Evolutionary conservation across 2,329 filamentous ascomycete genomes (phyloP).

Genomic region (Fonsecaea monophora): DNA sequence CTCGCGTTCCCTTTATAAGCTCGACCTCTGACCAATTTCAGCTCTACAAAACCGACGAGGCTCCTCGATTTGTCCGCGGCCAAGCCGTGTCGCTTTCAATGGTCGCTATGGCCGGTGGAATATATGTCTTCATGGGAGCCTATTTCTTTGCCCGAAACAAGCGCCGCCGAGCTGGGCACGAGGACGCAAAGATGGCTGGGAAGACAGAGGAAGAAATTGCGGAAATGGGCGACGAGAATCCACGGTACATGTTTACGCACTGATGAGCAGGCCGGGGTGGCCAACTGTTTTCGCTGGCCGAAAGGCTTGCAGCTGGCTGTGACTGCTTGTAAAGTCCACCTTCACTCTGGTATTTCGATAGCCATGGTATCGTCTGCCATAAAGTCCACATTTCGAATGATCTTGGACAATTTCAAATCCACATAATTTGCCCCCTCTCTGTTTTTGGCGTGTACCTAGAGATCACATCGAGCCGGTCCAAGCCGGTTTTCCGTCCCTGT

Average conservation of each 20-base stretch:
- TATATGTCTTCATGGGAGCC: slow-evolving; percentile 64
- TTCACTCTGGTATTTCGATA: not conserved
- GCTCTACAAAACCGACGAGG: slow-evolving; percentile 54
- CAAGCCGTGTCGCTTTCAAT: slow-evolving; percentile 67
- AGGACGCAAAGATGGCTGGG: slow-evolving; percentile 49
- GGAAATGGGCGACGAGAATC: slow-evolving; percentile 53
- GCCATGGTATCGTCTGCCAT: not conserved
- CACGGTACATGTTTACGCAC: slow-evolving; percentile 47
- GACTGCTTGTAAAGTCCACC: not conserved
- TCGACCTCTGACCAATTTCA: slow-evolving; percentile 16
- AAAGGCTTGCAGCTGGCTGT: not conserved
- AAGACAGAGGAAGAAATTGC: slow-evolving; percentile 52
- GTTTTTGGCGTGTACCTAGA: not conserved
- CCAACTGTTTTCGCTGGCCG: not conserved
- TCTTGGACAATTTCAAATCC: not conserved
- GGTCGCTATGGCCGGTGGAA: slow-evolving; percentile 60
- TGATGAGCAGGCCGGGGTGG: slow-evolving; percentile 37
- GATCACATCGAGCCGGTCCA: not conserved
- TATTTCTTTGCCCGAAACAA: slow-evolving; percentile 60
- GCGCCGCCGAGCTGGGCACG: slow-evolving; percentile 44
- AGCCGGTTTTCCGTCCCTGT: slow-evolving; percentile 2
- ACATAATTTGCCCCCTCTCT: not conserved
- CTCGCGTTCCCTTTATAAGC: not conserved
- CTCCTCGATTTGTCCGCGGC: slow-evolving; percentile 65
- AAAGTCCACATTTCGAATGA: not conserved